Conservation (phyloP, 768 basidiomycete genomes). For the Chlorophyllum brunneum region DNA sequence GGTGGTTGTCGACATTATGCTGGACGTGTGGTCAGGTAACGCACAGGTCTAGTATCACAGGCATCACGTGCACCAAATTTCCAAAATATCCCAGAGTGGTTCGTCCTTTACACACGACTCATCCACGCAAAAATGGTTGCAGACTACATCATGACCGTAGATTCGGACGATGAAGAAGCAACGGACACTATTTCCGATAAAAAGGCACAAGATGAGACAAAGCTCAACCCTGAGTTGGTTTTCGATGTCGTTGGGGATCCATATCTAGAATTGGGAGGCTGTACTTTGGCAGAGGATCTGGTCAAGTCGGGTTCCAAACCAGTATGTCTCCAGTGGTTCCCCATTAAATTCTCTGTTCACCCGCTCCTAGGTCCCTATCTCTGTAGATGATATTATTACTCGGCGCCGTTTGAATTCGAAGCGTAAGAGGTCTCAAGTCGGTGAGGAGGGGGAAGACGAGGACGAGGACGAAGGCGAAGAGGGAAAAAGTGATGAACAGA, state of each 20-base stretch:
- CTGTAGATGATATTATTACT: conserved; percentile 90
- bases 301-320: conserved; percentile 62
- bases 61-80: conserved; percentile 14
- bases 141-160: conserved; percentile 82
- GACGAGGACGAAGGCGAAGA: conserved; percentile 34
- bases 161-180: conserved; percentile 68
- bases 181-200: conserved; percentile 17
- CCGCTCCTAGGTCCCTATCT: conserved; percentile 60
- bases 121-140: conserved; percentile 25
- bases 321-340: conserved; percentile 33
- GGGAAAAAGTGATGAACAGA: conserved; percentile 25
- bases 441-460: conserved; percentile 11
- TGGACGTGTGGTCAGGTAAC: no score
- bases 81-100: background rate
- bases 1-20: conserved; percentile 39
- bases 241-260: conserved; percentile 79
- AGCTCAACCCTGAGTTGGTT: conserved; percentile 76
- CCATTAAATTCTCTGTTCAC: conserved; percentile 9
- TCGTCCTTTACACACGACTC: background rate
- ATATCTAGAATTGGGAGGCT: conserved; percentile 51
- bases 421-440: conserved; percentile 54
- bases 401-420: conserved; percentile 58
- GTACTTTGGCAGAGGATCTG: conserved; percentile 42
- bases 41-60: no score
- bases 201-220: conserved; percentile 46